Conservation (phyloP, 1,139 yeast species). For the Suhomyces anneliseae region DNA sequence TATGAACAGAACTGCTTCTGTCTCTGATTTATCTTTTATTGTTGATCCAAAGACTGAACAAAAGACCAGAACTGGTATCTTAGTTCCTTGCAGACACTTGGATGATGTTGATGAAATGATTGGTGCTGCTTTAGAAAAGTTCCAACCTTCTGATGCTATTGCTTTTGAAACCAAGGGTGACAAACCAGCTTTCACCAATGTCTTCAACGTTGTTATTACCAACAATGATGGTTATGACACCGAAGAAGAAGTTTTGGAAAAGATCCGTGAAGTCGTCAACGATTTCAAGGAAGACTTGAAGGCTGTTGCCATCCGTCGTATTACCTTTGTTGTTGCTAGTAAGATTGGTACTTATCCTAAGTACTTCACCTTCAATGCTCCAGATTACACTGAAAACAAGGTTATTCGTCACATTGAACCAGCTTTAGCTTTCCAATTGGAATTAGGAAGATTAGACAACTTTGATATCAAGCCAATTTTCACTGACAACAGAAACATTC, state of each 20-base stretch:
- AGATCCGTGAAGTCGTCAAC: slow-evolving; percentile 63
- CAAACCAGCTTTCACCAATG: slow-evolving; percentile 57
- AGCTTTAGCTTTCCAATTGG: slow-evolving; percentile 95
- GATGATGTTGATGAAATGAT: slow-evolving; percentile 89
- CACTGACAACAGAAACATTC: slow-evolving; percentile 96
- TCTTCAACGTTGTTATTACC: slow-evolving; percentile 75
- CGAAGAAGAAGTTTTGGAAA: slow-evolving; percentile 67
- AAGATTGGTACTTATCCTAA: slow-evolving; percentile 86
- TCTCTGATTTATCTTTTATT: slow-evolving; percentile 85
- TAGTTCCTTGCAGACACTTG: slow-evolving; percentile 77
- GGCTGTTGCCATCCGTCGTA: slow-evolving; percentile 79
- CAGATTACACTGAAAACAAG: slow-evolving; percentile 76
- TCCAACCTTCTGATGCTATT: slow-evolving; percentile 51
- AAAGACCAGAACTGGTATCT: slow-evolving; percentile 77
- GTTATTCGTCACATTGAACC: slow-evolving; percentile 98
- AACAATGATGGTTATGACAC: slow-evolving; percentile 71
- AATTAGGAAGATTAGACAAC: slow-evolving; percentile 89
- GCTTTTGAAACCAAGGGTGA: slow-evolving; percentile 39
- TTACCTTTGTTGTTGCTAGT: slow-evolving; percentile 86
- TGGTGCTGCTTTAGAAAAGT: slow-evolving; percentile 69
- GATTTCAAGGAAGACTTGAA: slow-evolving; percentile 70
- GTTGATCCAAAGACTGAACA: slow-evolving; percentile 61
- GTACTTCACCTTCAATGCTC: slow-evolving; percentile 93
- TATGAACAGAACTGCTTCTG: slow-evolving; percentile 86
- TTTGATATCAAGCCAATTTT: slow-evolving; percentile 92